These are phyloP conservation scores for Calocybe gambosa DNA, from an alignment of 1,284 basidiomycete species.

Conservation along the genomic window DNA sequence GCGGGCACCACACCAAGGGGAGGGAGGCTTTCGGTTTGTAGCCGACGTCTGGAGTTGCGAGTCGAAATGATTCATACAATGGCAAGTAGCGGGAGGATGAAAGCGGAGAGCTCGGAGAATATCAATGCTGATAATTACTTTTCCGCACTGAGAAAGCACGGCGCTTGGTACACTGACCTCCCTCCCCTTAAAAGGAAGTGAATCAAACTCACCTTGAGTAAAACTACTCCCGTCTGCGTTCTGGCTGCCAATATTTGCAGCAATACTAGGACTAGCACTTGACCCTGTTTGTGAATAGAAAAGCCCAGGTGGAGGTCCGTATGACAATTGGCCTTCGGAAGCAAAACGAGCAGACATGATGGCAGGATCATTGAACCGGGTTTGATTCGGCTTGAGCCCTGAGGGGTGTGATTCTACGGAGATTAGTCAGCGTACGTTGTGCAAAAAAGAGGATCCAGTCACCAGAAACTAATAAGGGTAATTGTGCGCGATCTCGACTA, in stretches of 20 bases:
- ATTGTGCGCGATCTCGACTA: conserved; percentile 48
- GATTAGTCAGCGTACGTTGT: background rate
- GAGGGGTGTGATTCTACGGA: conserved; percentile 8
- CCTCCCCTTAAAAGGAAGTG: conserved; percentile 55
- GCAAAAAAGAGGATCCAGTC: background rate
- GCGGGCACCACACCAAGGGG: conserved; percentile 36
- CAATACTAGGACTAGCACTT: conserved; percentile 5
- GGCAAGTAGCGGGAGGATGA: conserved; percentile 20
- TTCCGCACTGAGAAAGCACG: conserved; percentile 80
- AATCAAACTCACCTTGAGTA: conserved; percentile 62
- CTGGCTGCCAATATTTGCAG: conserved; percentile 1
- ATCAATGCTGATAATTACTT: conserved; percentile 61
- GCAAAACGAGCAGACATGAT: conserved; percentile 74
- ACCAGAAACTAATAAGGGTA: conserved; percentile 18
- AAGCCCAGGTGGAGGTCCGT: conserved; percentile 63
- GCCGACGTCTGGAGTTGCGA: conserved; percentile 25
- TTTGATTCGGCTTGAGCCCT: conserved; percentile 12
- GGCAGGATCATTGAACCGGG: conserved; percentile 65
- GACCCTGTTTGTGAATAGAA: conserved; percentile 25
- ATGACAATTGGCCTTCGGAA: conserved; percentile 35
- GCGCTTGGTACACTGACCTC: conserved; percentile 75
- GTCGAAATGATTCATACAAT: conserved; percentile 23
- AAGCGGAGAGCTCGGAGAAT: conserved; percentile 30
- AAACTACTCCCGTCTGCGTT: conserved; percentile 32
- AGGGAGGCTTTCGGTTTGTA: conserved; percentile 26